Base-by-base conservation (phyloP, 116 monocot species). In the Papilionanthe hybrid region DNA sequence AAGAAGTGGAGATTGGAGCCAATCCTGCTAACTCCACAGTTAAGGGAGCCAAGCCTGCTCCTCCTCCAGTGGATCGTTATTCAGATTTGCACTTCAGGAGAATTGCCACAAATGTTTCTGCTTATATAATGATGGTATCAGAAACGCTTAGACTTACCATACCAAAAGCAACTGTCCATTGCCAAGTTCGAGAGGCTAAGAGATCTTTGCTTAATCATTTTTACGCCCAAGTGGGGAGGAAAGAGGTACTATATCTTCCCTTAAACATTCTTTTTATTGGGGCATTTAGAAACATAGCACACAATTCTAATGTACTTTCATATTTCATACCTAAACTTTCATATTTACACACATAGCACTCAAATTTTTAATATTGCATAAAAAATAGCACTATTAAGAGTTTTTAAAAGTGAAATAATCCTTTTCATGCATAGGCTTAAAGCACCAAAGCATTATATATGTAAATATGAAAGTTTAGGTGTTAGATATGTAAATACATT, bases 51-150 rank as follows among this genome's bases (percentile, higher is more conserved):
- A 85, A 87, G 74, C 72, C 84, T 20, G 45, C 79, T 49, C 47
- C 87, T 13, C 82, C 90, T 42, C 80, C 69, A 1, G 32, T 17
- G 69, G 98, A 98, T 77, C 85, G 98, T 87, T 98, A 98, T 78
- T 72, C 79, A n/a, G 98, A 98, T 12, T 81, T 79, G 73, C 98
- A 98, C 55, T 91, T 92, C 43, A 88, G 92, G 78, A 92, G 92
- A 22, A 98, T 98, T 57, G 98, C 94, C 91, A 85, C 94, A n/a
- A 97, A 97, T 89, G 97, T 97, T 55, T 86, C 88, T 44, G 83
- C 97, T 73, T 97, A 97, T 79, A 80, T 97, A 65, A 83, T 80
- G 45, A 94, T 97, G 97, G 88, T 94, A 55, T 94, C 91, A 41
- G 97, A 97, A 19, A 87, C 92, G 29, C 69, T 97, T 60, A 92